Evolutionary conservation across 2,329 filamentous ascomycete species (phyloP).

Genomic region (Calycina herbarum): DNA sequence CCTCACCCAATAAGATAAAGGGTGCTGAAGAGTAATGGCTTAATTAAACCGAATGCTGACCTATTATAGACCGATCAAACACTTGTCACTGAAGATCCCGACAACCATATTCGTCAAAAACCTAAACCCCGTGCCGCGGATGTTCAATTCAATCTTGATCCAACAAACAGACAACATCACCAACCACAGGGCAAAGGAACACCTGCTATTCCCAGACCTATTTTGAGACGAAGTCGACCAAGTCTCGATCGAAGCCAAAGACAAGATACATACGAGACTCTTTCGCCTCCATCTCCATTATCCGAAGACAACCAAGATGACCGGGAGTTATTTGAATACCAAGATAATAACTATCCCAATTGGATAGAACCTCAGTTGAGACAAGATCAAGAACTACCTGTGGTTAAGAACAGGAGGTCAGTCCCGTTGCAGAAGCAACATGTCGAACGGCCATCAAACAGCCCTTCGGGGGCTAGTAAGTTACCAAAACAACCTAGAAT

Average conservation of each 20-base stretch:
- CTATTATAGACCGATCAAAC: not conserved
- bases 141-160: not conserved
- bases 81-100: not conserved
- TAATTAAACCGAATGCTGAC: not conserved
- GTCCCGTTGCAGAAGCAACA: not conserved
- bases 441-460: not conserved
- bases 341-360: not conserved
- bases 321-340: not conserved
- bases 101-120: not conserved
- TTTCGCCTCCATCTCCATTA: not conserved
- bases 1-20: not conserved
- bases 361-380: not conserved
- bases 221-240: not conserved
- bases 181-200: not conserved
- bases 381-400: not conserved
- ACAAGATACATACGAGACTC: not conserved
- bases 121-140: not conserved
- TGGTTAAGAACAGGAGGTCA: not conserved
- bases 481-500: not conserved
- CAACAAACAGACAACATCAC: not conserved
- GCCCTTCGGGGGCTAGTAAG: not conserved
- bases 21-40: not conserved
- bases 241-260: conserved; percentile 1
- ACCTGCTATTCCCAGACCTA: not conserved
- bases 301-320: not conserved